phyloP scores from a whole-genome alignment of 306 rosid species.

The Quercus mongolica region DNA sequence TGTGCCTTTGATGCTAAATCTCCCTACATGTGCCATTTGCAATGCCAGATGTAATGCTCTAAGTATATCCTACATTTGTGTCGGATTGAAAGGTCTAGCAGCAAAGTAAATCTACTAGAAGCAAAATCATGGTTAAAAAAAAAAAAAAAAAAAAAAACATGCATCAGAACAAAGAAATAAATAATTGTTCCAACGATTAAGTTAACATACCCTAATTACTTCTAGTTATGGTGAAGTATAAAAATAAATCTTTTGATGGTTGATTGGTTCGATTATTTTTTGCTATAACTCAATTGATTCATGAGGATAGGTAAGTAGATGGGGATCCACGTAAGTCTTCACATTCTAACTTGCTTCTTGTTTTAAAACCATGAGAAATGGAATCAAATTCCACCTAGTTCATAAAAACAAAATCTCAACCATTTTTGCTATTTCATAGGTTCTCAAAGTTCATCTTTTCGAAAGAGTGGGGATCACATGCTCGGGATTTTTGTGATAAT shows the following conservation, averaged over 20 bases:
- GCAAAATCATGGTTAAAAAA: too few relatives aligned
- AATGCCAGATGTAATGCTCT: too few relatives aligned
- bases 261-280: neutral
- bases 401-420: neutral
- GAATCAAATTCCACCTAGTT: slow-evolving; percentile 28
- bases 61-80: too few relatives aligned
- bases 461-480: slow-evolving; percentile 23
- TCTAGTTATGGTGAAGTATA: too few relatives aligned
- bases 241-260: neutral
- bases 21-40: too few relatives aligned
- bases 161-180: too few relatives aligned
- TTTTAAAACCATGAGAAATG: slow-evolving; percentile 2
- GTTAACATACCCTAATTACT: too few relatives aligned
- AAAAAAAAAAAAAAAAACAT: too few relatives aligned
- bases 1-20: too few relatives aligned
- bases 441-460: slow-evolving; percentile 9
- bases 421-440: neutral
- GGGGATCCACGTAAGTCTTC: neutral
- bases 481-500: neutral
- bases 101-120: too few relatives aligned
- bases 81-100: too few relatives aligned
- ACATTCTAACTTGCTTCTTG: neutral
- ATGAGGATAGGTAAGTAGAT: neutral
- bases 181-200: too few relatives aligned
- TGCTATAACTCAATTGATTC: neutral